These are phyloP conservation scores for Berkeleyomyces basicola DNA, from an alignment of 2,329 filamentous ascomycete genomes.

Conservation along the genomic window DNA sequence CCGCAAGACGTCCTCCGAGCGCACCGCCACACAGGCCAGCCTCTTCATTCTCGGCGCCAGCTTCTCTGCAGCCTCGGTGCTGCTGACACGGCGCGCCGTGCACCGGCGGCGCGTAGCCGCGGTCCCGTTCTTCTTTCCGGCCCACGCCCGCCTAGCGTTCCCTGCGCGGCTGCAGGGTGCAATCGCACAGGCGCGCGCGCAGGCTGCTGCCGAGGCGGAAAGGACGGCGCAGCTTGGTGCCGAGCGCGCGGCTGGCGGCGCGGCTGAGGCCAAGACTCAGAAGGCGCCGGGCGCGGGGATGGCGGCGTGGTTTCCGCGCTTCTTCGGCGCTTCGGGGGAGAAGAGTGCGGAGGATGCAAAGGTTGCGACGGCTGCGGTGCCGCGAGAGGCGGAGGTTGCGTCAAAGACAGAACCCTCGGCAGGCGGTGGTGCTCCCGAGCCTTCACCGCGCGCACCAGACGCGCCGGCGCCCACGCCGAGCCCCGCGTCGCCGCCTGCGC, in stretches of 20 bases:
- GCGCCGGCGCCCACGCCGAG: background rate
- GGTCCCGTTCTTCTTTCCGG: constrained; percentile 56
- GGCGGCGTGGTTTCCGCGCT: background rate
- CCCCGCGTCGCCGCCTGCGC: constrained; percentile 8
- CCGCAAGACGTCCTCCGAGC: constrained; percentile 24
- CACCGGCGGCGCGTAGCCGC: constrained; percentile 42
- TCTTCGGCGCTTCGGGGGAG: background rate
- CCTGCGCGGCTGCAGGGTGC: constrained; percentile 16
- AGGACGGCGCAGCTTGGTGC: too few relatives aligned
- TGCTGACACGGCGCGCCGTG: constrained; percentile 57
- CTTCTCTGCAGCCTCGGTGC: constrained; percentile 56
- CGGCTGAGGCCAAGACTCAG: background rate
- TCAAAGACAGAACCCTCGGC: too few relatives aligned
- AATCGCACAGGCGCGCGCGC: background rate
- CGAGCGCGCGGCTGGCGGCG: background rate
- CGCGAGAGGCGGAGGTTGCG: too few relatives aligned
- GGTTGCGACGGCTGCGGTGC: too few relatives aligned
- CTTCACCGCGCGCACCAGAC: too few relatives aligned
- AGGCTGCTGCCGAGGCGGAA: background rate
- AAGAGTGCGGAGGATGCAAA: too few relatives aligned
- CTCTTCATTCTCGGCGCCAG: constrained; percentile 59
- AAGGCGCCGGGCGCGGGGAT: background rate
- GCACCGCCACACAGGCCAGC: constrained; percentile 44
- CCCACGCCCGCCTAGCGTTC: constrained; percentile 30
- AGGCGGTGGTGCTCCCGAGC: too few relatives aligned